These are phyloP conservation scores for Alternaria atra DNA, from an alignment of 2,329 filamentous ascomycete species.

Conservation along the genomic window DNA sequence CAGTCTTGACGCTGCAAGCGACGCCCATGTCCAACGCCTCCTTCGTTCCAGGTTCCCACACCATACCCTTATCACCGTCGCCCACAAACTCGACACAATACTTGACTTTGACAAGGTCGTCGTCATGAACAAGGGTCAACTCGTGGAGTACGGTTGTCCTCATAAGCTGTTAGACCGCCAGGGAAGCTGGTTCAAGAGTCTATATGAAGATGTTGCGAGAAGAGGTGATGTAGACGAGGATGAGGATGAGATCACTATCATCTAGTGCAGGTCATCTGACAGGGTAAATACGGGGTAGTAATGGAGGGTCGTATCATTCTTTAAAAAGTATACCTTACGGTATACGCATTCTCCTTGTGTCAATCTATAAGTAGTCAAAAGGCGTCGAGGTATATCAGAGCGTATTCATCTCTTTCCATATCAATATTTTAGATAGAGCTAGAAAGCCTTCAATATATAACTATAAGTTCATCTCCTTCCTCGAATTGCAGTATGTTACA, in stretches of 20 bases:
- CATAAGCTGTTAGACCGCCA: constrained; percentile 39
- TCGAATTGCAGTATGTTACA: not conserved
- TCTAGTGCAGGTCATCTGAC: not conserved
- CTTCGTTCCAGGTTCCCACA: constrained; percentile 62
- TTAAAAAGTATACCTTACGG: not conserved
- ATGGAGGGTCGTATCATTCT: not conserved
- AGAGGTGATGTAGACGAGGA: constrained; percentile 3
- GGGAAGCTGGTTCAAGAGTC: constrained; percentile 43
- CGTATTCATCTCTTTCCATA: not conserved
- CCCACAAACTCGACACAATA: constrained; percentile 66
- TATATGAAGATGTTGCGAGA: constrained; percentile 36
- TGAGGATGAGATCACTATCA: not conserved
- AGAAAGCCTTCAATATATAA: not conserved
- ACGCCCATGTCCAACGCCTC: constrained; percentile 65
- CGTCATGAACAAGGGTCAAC: constrained; percentile 60
- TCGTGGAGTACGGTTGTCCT: constrained; percentile 56
- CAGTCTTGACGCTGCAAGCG: constrained; percentile 66
- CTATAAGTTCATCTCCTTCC: not conserved
- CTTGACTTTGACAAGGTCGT: constrained; percentile 63
- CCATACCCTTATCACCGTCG: constrained; percentile 68
- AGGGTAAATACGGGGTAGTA: not conserved
- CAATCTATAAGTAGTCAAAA: not conserved
- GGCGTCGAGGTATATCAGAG: not conserved
- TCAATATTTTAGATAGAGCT: not conserved
- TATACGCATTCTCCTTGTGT: not conserved